Evolutionary conservation across 139 green algal species (phyloP).

Genomic region (Picochlorum sp.): DNA sequence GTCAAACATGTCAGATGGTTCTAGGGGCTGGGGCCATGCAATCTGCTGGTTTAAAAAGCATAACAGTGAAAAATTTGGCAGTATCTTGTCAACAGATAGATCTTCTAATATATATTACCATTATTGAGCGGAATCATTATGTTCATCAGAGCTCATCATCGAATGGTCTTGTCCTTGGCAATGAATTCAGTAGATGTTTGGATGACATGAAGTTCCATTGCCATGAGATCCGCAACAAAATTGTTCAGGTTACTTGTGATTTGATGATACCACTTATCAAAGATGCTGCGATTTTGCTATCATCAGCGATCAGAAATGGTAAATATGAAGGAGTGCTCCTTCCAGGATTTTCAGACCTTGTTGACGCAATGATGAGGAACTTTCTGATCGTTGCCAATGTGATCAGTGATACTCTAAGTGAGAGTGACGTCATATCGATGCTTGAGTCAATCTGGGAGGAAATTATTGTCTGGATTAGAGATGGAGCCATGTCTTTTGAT

Average conservation of each 20-base stretch:
- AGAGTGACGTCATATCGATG: too few species aligned
- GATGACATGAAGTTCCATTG: constrained; percentile 70
- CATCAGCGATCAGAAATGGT: background rate
- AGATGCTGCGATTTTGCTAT: background rate
- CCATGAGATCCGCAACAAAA: constrained; percentile 78
- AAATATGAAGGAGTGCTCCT: background rate
- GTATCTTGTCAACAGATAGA: constrained; percentile 52
- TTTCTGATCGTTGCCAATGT: too few species aligned
- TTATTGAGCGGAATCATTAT: background rate
- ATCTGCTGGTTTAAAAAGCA: constrained; percentile 71
- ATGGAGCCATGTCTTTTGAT: too few species aligned
- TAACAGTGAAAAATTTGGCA: constrained; percentile 89
- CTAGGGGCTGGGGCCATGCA: constrained; percentile 89
- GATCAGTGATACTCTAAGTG: too few species aligned
- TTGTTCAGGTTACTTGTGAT: constrained; percentile 87
- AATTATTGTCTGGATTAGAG: too few species aligned
- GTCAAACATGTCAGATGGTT: constrained; percentile 75
- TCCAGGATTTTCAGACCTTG: background rate
- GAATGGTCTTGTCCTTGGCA: background rate
- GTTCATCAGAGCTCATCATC: background rate
- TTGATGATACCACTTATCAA: constrained; percentile 16
- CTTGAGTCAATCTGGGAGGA: too few species aligned
- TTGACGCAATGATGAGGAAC: background rate
- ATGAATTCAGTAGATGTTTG: constrained; percentile 1
- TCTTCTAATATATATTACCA: constrained; percentile 42